Conservation (phyloP, 116 monocot genomes). For the Posidonia oceanica region DNA sequence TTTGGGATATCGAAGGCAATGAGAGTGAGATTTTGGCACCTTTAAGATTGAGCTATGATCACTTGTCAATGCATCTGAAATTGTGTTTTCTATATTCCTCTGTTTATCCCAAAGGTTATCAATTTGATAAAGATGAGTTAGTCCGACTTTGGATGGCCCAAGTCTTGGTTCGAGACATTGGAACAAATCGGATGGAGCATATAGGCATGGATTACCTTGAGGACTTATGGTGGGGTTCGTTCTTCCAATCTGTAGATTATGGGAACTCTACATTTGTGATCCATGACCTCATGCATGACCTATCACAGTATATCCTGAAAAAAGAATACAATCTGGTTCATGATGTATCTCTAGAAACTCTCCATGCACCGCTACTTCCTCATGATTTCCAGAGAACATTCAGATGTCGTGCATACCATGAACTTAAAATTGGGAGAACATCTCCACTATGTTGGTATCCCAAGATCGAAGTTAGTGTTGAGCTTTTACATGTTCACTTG, state of each 20-base stretch:
- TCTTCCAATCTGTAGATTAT: not conserved
- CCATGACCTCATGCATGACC: slow-evolving; percentile 2
- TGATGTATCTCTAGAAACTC: not conserved
- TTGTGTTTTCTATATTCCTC: not conserved
- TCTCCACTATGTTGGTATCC: not conserved
- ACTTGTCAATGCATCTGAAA: not conserved
- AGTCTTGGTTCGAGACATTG: not conserved
- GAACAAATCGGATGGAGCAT: not conserved
- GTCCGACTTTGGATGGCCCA: not conserved
- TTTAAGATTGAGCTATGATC: not conserved
- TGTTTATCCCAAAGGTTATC: not conserved
- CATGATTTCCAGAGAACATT: not conserved
- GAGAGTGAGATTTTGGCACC: not conserved
- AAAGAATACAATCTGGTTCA: not conserved
- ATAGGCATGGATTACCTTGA: not conserved
- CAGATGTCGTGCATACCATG: too few relatives aligned
- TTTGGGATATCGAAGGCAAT: not conserved
- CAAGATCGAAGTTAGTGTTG: not conserved
- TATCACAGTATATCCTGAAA: not conserved
- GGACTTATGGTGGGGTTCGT: not conserved
- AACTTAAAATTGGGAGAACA: too few relatives aligned
- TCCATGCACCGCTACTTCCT: not conserved
- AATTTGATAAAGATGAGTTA: not conserved
- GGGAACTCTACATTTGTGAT: not conserved
- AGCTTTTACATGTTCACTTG: not conserved